Conservation (phyloP, 2,329 filamentous ascomycete species). For the Xylariaceae sp. region DNA sequence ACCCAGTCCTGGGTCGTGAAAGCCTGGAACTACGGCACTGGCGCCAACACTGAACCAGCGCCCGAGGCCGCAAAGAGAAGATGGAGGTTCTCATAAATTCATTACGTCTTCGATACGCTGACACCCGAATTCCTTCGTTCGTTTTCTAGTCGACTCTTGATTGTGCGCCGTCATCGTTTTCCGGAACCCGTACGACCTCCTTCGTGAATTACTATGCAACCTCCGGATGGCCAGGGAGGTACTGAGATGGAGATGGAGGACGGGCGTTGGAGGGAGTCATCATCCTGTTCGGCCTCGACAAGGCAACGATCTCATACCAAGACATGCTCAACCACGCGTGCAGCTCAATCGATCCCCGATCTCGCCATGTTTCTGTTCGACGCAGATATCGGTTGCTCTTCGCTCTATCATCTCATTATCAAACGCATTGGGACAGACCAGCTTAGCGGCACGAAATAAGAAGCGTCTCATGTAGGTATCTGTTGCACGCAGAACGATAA, state of each 20-base stretch:
- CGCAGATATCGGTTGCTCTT: background rate
- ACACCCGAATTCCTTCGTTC: background rate
- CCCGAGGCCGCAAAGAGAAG: constrained; percentile 8
- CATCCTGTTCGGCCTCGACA: background rate
- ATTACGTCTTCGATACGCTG: background rate
- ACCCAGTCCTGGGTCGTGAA: constrained; percentile 66
- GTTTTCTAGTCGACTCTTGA: background rate
- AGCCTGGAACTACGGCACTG: constrained; percentile 53
- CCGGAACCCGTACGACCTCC: background rate
- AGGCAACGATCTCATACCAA: background rate
- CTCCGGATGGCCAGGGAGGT: background rate
- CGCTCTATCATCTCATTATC: background rate
- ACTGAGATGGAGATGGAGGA: background rate
- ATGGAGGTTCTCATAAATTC: background rate
- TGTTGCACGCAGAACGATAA: background rate
- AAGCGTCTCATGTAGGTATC: background rate
- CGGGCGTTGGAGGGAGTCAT: background rate
- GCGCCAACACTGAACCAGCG: constrained; percentile 21
- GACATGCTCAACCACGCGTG: background rate
- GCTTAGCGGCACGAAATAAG: background rate
- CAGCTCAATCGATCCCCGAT: background rate
- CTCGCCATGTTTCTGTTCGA: background rate
- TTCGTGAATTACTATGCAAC: background rate
- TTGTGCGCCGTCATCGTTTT: background rate
- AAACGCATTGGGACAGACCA: background rate